These are phyloP conservation scores for Astrephomene gubernaculifera DNA, from an alignment of 139 green algal genomes.

Conservation along the genomic window DNA sequence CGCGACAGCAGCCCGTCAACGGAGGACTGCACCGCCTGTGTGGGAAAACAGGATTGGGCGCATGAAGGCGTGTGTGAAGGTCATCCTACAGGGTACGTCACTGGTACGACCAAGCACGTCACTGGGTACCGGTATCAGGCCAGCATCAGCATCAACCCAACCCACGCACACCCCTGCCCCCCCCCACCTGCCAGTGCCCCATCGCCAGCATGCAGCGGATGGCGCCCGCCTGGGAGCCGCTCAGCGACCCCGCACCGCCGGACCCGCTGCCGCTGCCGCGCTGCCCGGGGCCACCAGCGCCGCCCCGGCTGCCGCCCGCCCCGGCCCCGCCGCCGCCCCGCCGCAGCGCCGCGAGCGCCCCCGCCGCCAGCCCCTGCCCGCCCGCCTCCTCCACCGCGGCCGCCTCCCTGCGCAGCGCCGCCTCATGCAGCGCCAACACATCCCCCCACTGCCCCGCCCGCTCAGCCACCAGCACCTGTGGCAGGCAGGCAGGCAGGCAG, in stretches of 20 bases:
- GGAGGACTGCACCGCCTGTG: constrained; percentile 80
- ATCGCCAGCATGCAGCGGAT: constrained; percentile 64
- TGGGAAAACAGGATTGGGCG: no score
- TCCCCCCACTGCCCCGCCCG: constrained; percentile 91
- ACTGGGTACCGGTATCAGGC: no score
- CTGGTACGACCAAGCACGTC: no score
- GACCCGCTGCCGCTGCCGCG: background rate
- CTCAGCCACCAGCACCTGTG: constrained; percentile 83
- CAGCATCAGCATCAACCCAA: no score
- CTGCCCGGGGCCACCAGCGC: no score
- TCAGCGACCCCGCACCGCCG: background rate
- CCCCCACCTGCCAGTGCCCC: constrained; percentile 31
- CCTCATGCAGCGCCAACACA: constrained; percentile 88
- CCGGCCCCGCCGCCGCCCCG: background rate
- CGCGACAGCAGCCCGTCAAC: constrained; percentile 74
- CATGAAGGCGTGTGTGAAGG: no score
- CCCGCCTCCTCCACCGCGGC: background rate
- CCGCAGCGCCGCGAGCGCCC: background rate
- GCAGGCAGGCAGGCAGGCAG: no score
- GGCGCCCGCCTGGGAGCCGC: constrained; percentile 59
- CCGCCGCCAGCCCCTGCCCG: background rate
- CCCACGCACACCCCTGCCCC: no score
- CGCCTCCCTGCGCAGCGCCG: constrained; percentile 6
- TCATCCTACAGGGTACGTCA: no score
- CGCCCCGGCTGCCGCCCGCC: background rate